phyloP scores from a whole-genome alignment of 129 eudicot species.

The Rutidosis leptorrhynchoides region DNA sequence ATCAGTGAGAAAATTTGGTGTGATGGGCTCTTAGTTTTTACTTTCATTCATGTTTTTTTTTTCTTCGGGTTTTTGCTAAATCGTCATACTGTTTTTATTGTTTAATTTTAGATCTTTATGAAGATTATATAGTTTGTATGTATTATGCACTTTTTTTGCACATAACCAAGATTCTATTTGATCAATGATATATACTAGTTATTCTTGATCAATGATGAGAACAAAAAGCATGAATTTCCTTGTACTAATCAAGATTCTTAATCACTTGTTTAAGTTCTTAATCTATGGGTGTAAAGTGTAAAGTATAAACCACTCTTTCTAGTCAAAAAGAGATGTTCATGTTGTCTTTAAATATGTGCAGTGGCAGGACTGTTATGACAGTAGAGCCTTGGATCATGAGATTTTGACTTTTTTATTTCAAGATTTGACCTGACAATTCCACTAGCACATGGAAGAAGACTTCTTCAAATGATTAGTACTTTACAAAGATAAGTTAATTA shows the following conservation, averaged over 20 bases:
- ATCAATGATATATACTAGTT: conserved; percentile 18
- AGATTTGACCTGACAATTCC: conserved; percentile 21
- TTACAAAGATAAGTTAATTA: not conserved
- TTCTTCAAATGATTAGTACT: conserved; percentile 1
- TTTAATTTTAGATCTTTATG: conserved; percentile 15
- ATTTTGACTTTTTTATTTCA: conserved; percentile 17
- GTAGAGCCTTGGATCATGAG: conserved; percentile 27
- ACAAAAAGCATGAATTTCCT: conserved; percentile 30
- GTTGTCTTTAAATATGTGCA: conserved; percentile 12
- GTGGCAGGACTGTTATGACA: conserved; percentile 21
- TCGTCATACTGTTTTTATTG: conserved; percentile 23
- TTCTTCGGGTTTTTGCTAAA: conserved; percentile 8
- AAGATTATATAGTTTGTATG: conserved; percentile 16
- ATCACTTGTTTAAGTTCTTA: conserved; percentile 11
- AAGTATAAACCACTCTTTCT: conserved; percentile 17
- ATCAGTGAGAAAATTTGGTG: conserved; percentile 26
- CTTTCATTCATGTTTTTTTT: conserved; percentile 22
- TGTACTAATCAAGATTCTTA: conserved; percentile 28
- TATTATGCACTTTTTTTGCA: conserved; percentile 6
- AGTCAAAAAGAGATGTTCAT: conserved; percentile 23
- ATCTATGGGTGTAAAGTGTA: conserved; percentile 7
- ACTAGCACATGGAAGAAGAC: conserved; percentile 3
- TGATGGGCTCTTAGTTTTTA: not conserved
- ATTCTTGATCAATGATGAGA: conserved; percentile 24
- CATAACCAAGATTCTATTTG: conserved; percentile 25